Conservation (phyloP, 441 rosid species). For the Adansonia rubrostipa region DNA sequence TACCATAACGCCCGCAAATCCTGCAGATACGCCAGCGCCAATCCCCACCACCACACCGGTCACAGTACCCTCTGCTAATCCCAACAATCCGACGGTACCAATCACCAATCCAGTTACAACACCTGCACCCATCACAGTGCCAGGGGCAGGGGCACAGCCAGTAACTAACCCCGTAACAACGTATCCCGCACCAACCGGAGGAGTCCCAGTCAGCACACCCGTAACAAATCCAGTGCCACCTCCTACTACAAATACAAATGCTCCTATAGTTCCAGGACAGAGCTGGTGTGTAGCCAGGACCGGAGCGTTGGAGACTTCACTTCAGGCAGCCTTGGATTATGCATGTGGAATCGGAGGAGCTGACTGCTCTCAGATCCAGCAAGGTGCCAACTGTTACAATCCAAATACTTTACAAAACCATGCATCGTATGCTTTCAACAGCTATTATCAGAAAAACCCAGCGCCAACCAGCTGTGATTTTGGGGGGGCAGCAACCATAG, state of each 20-base stretch:
- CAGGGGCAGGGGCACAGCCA: slow-evolving; percentile 57
- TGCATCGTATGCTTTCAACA: slow-evolving; percentile 92
- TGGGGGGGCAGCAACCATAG: slow-evolving; percentile 72
- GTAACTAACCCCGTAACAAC: slow-evolving; percentile 82
- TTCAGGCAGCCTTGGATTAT: slow-evolving; percentile 85
- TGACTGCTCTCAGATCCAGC: slow-evolving; percentile 88
- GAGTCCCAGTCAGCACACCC: slow-evolving; percentile 51
- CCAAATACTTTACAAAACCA: slow-evolving; percentile 76
- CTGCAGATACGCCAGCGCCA: slow-evolving; percentile 26
- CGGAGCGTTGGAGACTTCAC: slow-evolving; percentile 56
- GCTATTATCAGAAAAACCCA: slow-evolving; percentile 89
- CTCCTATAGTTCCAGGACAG: slow-evolving; percentile 74
- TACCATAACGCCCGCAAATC: slow-evolving; percentile 42
- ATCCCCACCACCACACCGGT: slow-evolving; percentile 29
- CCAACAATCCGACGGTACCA: slow-evolving; percentile 29
- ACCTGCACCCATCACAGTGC: slow-evolving; percentile 50
- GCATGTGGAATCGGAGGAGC: slow-evolving; percentile 94
- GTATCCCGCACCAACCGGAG: slow-evolving; percentile 62
- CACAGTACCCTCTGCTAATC: slow-evolving; percentile 25
- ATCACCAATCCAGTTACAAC: slow-evolving; percentile 35
- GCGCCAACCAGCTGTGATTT: slow-evolving; percentile 84
- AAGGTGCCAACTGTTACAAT: slow-evolving; percentile 79
- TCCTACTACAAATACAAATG: slow-evolving; percentile 51
- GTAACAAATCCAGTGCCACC: slow-evolving; percentile 58
- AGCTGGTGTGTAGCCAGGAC: slow-evolving; percentile 86